phyloP scores from a whole-genome alignment of 345 rosid genomes.

The Sisymbrium irio region DNA sequence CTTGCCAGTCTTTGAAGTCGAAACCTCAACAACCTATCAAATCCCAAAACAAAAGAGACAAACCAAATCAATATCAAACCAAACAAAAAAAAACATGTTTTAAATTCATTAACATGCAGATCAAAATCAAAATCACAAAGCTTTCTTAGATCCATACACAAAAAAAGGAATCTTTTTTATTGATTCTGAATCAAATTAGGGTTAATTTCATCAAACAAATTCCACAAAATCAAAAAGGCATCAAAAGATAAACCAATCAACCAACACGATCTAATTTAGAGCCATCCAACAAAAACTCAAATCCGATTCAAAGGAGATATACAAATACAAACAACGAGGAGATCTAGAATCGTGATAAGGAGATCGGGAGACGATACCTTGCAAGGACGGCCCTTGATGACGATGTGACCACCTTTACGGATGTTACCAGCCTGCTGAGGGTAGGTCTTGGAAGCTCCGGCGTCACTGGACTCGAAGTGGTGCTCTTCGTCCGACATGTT shows the following conservation, averaged over 20 bases:
- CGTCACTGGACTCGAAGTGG: constrained; percentile 41
- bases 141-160: not conserved
- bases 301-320: not conserved
- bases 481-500: constrained; percentile 46
- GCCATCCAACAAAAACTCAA: not conserved
- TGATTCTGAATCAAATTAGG: not conserved
- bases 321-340: not conserved
- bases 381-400: constrained; percentile 43
- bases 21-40: constrained; percentile 80
- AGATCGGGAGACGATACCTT: constrained; percentile 28
- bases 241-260: no score
- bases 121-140: not conserved
- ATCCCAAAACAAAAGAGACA: not conserved
- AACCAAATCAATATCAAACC: not conserved
- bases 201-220: not conserved
- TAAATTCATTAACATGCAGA: no score
- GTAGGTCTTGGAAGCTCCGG: constrained; percentile 44
- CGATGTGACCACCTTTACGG: constrained; percentile 44
- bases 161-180: not conserved
- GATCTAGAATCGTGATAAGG: not conserved
- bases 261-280: constrained; percentile 4
- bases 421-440: constrained; percentile 43
- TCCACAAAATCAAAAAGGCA: no score
- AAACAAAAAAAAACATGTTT: not conserved
- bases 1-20: constrained; percentile 85